Evolutionary conservation across 306 rosid species (phyloP).

Genomic region (Gastrolobium villosum): DNA sequence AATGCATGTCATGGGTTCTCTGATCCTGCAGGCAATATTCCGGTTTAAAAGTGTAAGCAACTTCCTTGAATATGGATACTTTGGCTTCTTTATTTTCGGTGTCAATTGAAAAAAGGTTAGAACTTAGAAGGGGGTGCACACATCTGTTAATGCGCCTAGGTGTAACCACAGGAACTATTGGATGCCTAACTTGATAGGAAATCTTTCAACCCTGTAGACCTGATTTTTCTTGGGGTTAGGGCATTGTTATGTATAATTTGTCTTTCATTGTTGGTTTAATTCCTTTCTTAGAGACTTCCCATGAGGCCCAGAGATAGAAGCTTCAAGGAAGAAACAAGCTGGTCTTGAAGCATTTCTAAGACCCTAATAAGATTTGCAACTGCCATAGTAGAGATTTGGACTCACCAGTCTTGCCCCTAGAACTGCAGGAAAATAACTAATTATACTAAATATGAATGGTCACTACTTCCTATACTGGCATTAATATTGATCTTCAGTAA

Average conservation of each 20-base stretch:
- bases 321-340: constrained; percentile 36
- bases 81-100: constrained; percentile 1
- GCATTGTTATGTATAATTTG: constrained; percentile 1
- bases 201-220: background rate
- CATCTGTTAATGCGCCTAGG: constrained; percentile 43
- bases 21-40: constrained; percentile 83
- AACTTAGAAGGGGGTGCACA: constrained; percentile 21
- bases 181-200: constrained; percentile 10
- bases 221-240: constrained; percentile 23
- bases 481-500: background rate
- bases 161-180: constrained; percentile 44
- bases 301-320: constrained; percentile 8
- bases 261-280: constrained; percentile 24
- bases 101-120: background rate
- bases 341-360: constrained; percentile 34
- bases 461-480: background rate
- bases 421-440: background rate
- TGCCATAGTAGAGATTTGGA: background rate
- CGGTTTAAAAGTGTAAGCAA: constrained; percentile 56
- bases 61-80: constrained; percentile 37
- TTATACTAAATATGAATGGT: background rate
- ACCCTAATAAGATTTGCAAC: background rate
- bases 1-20: constrained; percentile 83
- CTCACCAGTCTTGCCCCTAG: background rate
- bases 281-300: constrained; percentile 27